Conservation (phyloP, 495 filamentous ascomycete genomes). For the Penicillium herquei region DNA sequence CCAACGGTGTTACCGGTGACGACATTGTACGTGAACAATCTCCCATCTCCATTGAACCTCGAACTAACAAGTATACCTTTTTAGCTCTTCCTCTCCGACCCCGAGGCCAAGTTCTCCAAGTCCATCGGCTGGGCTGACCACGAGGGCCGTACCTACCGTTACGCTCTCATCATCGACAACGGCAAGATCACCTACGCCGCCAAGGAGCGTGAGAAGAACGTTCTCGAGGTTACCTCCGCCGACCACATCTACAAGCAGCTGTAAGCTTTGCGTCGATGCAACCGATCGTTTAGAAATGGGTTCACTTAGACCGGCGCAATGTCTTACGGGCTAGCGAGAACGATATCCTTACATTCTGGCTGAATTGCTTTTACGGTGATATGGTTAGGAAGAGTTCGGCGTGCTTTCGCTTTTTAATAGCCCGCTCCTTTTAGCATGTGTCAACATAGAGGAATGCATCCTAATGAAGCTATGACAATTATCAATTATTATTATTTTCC, state of each 20-base stretch:
- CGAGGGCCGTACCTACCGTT: conserved; percentile 72
- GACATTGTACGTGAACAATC: conserved; percentile 60
- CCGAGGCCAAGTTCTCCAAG: conserved; percentile 73
- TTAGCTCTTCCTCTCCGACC: conserved; percentile 84
- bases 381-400: neutral
- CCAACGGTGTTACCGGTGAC: conserved; percentile 77
- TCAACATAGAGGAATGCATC: conserved; percentile 23
- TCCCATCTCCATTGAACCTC: neutral
- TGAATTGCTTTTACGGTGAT: neutral
- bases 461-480: conserved; percentile 30
- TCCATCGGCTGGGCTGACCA: conserved; percentile 77
- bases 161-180: conserved; percentile 84
- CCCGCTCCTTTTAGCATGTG: conserved; percentile 16
- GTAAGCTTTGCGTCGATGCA: conserved; percentile 11
- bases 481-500: neutral
- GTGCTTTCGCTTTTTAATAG: conserved; percentile 8
- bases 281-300: conserved; percentile 4
- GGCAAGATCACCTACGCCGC: conserved; percentile 88
- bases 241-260: conserved; percentile 30
- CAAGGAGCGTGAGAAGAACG: conserved; percentile 68
- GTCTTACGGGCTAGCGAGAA: conserved; percentile 3
- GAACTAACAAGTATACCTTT: neutral
- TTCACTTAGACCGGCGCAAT: conserved; percentile 14
- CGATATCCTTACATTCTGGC: neutral
- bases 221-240: conserved; percentile 50